These are phyloP conservation scores for Yamadazyma mexicana DNA, from an alignment of 1,139 yeast genomes.

Conservation along the genomic window DNA sequence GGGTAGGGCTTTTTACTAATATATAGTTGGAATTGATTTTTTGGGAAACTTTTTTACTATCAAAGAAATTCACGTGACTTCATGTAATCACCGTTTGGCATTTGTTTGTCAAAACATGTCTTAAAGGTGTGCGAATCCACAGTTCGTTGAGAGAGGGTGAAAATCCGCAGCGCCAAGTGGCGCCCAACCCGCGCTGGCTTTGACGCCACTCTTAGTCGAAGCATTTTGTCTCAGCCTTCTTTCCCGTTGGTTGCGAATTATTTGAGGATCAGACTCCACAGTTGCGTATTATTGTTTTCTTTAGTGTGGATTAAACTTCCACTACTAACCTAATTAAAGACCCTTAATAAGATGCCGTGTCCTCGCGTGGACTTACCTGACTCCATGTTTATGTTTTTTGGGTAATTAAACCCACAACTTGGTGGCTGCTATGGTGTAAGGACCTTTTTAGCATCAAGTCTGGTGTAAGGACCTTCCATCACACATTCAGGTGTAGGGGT, in stretches of 20 bases:
- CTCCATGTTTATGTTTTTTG: too few species aligned
- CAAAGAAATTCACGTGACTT: conserved; percentile 8
- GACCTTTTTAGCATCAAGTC: too few species aligned
- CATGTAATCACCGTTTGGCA: conserved; percentile 3
- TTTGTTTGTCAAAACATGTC: background rate
- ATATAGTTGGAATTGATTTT: background rate
- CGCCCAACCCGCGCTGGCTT: background rate
- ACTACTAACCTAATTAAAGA: too few species aligned
- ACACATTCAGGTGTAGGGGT: too few species aligned
- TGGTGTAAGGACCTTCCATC: too few species aligned
- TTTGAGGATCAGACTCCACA: background rate
- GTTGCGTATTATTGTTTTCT: background rate
- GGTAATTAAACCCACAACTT: too few species aligned
- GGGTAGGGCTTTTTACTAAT: background rate
- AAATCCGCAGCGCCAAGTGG: too few species aligned
- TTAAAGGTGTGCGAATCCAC: background rate
- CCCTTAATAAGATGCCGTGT: too few species aligned
- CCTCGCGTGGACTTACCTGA: background rate
- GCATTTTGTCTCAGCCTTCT: too few species aligned
- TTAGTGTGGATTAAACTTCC: too few species aligned
- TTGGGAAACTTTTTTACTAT: conserved; percentile 1
- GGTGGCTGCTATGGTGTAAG: too few species aligned
- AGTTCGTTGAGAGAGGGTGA: background rate
- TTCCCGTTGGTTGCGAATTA: conserved; percentile 2
- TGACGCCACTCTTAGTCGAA: too few species aligned